Base-by-base conservation (phyloP, 768 basidiomycete genomes). In the Pholiota molesta region DNA sequence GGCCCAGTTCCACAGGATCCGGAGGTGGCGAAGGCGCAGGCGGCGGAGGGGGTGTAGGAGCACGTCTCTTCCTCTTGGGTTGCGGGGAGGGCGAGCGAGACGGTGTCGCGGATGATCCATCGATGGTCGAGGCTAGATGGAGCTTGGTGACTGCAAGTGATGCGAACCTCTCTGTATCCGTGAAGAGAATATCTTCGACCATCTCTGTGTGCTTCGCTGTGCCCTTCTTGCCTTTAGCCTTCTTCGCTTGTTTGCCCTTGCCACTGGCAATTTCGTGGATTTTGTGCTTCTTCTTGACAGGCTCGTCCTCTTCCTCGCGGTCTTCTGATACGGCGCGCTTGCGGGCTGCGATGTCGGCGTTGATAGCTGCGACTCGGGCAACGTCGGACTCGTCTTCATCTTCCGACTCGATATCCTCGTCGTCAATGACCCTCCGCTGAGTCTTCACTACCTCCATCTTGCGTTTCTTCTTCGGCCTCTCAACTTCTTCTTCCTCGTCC, bases 401-500 rank as follows among this genome's bases (percentile, higher is more conserved):
- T 67, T 89, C 90, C 6, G 83, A 85, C 77, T 89, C 89, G 42
- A 85, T 65, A 44, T 87, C 81, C 64, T 74, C 75, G 37, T 76
- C 75, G 44, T 79, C 79, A 33, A 73, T 66, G 39, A 81, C 71
- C 62, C 74, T 77, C 66, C 65, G 76, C 51, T 68, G 68, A 67
- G 72, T 73, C 72, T 73, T 76, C 66, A 70, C 69, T 44, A 67
- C 64, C 63, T 84, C 85, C 69, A 82, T 82, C 76, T 81, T 86
- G 69, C 79, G 77, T 71, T 79, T 86, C 81, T 89, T 87, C 75
- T 77, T 85, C 45, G 85, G 85, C 31, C 81, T 77, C 59, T 80
- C 79, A 19, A 74, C 73, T 17, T 62, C 69, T 42, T 67, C 71
- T 37, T 68, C 72, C 64, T 75, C 73, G 21, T 66, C 73, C 72